phyloP scores from a whole-genome alignment of 495 filamentous ascomycete genomes.

The Viridothelium virens region DNA sequence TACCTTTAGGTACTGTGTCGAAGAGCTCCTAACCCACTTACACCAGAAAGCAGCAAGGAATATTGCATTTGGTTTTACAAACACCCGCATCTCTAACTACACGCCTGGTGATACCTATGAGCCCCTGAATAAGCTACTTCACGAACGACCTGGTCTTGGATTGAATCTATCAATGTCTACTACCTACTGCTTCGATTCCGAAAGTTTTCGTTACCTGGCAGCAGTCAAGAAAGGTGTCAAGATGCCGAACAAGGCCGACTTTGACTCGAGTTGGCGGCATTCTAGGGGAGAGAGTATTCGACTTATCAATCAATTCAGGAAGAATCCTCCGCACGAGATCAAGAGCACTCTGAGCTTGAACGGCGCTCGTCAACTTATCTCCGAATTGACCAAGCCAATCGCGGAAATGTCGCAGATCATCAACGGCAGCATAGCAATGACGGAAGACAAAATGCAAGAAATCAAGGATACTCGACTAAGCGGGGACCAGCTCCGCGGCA shows the following conservation, averaged over 20 bases:
- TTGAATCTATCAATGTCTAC: slow-evolving; percentile 24
- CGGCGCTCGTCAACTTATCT: slow-evolving; percentile 34
- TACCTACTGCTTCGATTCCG: slow-evolving; percentile 42
- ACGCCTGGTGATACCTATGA: slow-evolving; percentile 38
- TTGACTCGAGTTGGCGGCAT: slow-evolving; percentile 35
- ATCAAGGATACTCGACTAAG: slow-evolving; percentile 25
- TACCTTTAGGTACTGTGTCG: slow-evolving; percentile 39
- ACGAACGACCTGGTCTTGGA: slow-evolving; percentile 25
- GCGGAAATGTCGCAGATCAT: slow-evolving; percentile 34
- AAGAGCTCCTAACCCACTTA: slow-evolving; percentile 39
- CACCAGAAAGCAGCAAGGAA: slow-evolving; percentile 32
- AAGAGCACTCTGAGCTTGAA: slow-evolving; percentile 38
- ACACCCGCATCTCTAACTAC: slow-evolving; percentile 39
- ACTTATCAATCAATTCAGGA: slow-evolving; percentile 30
- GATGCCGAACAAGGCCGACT: slow-evolving; percentile 33
- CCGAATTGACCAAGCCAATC: slow-evolving; percentile 36
- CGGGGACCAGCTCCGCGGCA: slow-evolving; percentile 22
- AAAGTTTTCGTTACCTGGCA: slow-evolving; percentile 42
- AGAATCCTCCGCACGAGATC: slow-evolving; percentile 30
- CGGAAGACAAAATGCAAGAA: slow-evolving; percentile 25
- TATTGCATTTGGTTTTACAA: slow-evolving; percentile 43
- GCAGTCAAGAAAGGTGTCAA: slow-evolving; percentile 33
- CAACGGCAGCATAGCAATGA: slow-evolving; percentile 28
- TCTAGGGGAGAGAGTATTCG: slow-evolving; percentile 32
- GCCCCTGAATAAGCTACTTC: slow-evolving; percentile 32